Evolutionary conservation across 768 basidiomycete genomes (phyloP), one percentile per base, ranked within the genome.

Genomic region (Lenzites betulinus): DNA sequence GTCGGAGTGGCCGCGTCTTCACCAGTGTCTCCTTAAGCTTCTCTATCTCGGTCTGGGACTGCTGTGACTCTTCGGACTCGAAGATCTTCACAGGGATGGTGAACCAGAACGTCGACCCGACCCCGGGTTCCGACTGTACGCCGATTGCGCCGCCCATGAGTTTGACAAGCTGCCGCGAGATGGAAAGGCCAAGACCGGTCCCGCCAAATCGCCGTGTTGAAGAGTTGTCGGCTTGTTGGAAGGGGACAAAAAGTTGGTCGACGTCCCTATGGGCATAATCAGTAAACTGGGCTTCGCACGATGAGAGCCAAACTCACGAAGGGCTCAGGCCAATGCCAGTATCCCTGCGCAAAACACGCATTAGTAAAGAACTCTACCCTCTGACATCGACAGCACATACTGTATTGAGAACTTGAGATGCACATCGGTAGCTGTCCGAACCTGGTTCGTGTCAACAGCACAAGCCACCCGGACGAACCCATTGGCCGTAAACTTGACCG

Each of bases 141-240:
- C 85, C 87, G 51, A 91, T 89, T 5, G 81, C 83, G 22, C 89
- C 89, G 20, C 86, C 84, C 82, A 90, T 86, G n/a, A 89, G 79
- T 66, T 87, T 87, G 47, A 89, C 88, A 35, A 91, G 75, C 64
- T 89, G 86, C 15, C 87, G 81, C 8, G 87, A 89, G 64, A 91
- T 91, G 7, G 86, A 88, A 23, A 90, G 73, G 20, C 89, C 89
- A 9, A 91, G 71, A 11, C 89, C 89, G n/a, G 89, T 90, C 2
- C 89, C 89, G 47, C 89, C 89, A 67, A 88, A 90, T 7, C 84
- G 80, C 26, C 89, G 83, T 7, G 89, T 90, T 0, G 87, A 88
- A 0, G 88, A 89, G 63, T 87, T 89, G 76, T 90, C 89, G 11
- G 88, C 88, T 73, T 91, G 89, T 64, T 87, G 86, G 65, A 91